Base-by-base conservation (phyloP, 2,329 filamentous ascomycete species). In the Neocatenulostroma microsporum region DNA sequence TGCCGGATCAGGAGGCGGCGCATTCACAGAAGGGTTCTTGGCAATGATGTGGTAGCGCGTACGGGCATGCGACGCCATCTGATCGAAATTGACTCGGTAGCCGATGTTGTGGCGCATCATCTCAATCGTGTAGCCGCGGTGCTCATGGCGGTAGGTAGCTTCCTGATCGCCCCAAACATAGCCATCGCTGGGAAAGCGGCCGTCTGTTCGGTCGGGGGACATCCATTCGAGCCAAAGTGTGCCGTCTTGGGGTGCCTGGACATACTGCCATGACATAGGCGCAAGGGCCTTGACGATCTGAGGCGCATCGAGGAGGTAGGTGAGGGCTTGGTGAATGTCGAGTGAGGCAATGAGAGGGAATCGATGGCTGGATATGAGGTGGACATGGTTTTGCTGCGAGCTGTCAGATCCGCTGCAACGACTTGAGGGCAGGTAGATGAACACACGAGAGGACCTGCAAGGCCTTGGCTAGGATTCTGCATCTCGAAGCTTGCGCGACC, bases 241-340 rank as follows among this genome's bases (percentile, higher is more conserved):
- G 38, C 87, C 87, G 62, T 94, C 85, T 35, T 73, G 73, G 9
- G 89, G 89, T 36, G 78, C 75, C 51, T 91, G 79, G 39, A 96
- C 76, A 60, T 89, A 94, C 30, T 83, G 88, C 89, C 89, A 98
- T 63, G 82, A 84, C 72, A 98, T 88, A 3, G 89, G 78, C 32
- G 87, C 81, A 46, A 80, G 72, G 55, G 93, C 82, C 61, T 85
- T 84, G 50, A 88, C 82, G 44, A 94, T 82, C 56, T 84, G 82
- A 7, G 88, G 85, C 25, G 87, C 88, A 53, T 80, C 77, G 56
- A 88, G 72, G 42, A 96, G 75, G 72, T 85, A 89, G 54, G 84
- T 80, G 43, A 86, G 81, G 18, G 89, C 84, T 47, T 88, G 82
- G 40, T 82, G 76, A 20, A 84, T 70, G 50, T 81, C 77, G 48